Conservation (phyloP, 2,329 filamentous ascomycete genomes). For the Dactylellina leptospora region DNA sequence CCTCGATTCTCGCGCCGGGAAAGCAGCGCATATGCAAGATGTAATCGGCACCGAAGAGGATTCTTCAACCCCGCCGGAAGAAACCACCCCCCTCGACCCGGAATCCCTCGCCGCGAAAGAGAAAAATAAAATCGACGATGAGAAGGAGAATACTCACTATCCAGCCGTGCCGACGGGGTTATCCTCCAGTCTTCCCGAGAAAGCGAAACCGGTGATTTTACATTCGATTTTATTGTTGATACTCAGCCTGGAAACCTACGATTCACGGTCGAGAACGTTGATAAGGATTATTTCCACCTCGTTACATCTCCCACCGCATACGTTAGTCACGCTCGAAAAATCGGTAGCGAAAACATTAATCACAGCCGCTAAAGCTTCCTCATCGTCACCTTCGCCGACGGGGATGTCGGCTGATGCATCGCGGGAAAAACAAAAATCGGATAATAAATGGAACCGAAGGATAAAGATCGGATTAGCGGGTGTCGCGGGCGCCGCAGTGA, state of each 20-base stretch:
- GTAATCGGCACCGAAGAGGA: slow-evolving; percentile 16
- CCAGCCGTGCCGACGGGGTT: slow-evolving; percentile 71
- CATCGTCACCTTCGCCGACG: slow-evolving; percentile 57
- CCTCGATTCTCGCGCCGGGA: slow-evolving; percentile 27
- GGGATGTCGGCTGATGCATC: slow-evolving; percentile 80
- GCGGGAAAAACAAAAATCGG: slow-evolving; percentile 74
- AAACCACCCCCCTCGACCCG: slow-evolving; percentile 56
- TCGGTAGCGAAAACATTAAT: slow-evolving; percentile 79
- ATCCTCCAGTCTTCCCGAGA: slow-evolving; percentile 66
- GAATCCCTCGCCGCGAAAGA: slow-evolving; percentile 53
- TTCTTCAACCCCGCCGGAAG: slow-evolving; percentile 12
- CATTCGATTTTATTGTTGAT: slow-evolving; percentile 77
- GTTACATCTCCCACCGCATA: slow-evolving; percentile 71
- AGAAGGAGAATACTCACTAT: slow-evolving; percentile 66
- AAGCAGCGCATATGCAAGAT: slow-evolving; percentile 44
- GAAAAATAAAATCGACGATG: slow-evolving; percentile 55
- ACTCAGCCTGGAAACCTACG: slow-evolving; percentile 80
- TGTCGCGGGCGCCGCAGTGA: slow-evolving; percentile 85
- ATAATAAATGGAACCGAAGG: slow-evolving; percentile 71
- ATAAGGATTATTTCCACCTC: slow-evolving; percentile 76
- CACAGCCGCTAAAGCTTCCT: slow-evolving; percentile 68
- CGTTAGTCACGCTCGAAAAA: slow-evolving; percentile 75
- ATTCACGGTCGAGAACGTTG: slow-evolving; percentile 75
- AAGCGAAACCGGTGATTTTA: slow-evolving; percentile 73
- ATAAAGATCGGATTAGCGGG: slow-evolving; percentile 88